Percentiles rank a stretch among this genome's conserved stretches.
phyloP scores from a whole-genome alignment of 345 rosid species.

The Erodium maritimum region DNA sequence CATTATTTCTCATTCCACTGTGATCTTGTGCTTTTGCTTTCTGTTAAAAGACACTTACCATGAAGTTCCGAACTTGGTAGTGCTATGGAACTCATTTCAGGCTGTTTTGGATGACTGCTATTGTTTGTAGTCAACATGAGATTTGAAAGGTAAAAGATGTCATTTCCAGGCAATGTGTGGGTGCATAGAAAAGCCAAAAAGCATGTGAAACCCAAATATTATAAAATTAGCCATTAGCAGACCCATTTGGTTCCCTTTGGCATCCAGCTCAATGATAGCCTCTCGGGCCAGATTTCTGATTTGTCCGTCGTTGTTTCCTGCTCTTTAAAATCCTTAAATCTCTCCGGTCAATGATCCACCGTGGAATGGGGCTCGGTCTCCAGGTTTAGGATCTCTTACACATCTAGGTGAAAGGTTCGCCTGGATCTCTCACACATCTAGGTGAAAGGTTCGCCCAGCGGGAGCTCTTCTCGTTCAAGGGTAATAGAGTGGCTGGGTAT shows the following conservation, averaged over 20 bases:
- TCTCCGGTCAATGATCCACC: conserved; percentile 46
- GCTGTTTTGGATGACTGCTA: too few relatives aligned
- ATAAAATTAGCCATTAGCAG: conserved; percentile 49
- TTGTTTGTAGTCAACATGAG: too few relatives aligned
- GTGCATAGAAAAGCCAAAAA: too few relatives aligned
- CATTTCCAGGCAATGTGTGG: too few relatives aligned
- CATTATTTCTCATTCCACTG: too few relatives aligned
- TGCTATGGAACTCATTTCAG: too few relatives aligned
- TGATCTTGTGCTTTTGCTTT: too few relatives aligned
- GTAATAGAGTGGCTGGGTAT: conserved; percentile 60
- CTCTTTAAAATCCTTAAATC: conserved; percentile 57
- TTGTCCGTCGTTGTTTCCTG: conserved; percentile 49
- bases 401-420: conserved; percentile 41
- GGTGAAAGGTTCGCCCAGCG: conserved; percentile 52
- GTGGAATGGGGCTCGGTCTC: conserved; percentile 46
- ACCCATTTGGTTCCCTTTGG: conserved; percentile 44
- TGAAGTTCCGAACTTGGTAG: too few relatives aligned
- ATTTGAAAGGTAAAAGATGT: too few relatives aligned
- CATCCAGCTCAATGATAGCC: conserved; percentile 43
- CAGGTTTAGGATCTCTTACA: conserved; percentile 66
- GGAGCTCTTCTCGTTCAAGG: conserved; percentile 37
- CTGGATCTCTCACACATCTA: conserved; percentile 37
- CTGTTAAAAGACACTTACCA: too few relatives aligned
- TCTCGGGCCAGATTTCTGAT: conserved; percentile 35
- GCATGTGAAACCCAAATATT: too few relatives aligned